Percentiles rank a stretch among this genome's conserved stretches.
Conservation (phyloP, 257 asterid species). For the Anisodus acutangulus region DNA sequence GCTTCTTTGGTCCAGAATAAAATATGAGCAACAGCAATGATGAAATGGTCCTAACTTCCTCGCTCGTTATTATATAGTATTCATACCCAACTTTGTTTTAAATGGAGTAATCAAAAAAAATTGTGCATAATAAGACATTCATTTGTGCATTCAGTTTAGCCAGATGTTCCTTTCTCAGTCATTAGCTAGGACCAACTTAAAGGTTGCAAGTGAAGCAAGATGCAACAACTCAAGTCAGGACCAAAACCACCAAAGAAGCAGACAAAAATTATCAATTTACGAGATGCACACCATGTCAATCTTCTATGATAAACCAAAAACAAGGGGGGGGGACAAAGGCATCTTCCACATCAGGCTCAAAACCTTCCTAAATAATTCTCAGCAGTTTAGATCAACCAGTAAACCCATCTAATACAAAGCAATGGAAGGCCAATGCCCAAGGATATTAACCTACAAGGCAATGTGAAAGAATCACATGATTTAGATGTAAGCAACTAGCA, state of each 20-base stretch:
- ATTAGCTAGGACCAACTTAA: constrained; percentile 24
- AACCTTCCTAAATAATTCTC: not conserved
- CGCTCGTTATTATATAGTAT: not conserved
- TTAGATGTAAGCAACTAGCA: not conserved
- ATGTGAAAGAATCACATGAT: not conserved
- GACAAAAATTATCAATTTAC: not conserved
- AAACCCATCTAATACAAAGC: constrained; percentile 21
- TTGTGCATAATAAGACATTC: not conserved
- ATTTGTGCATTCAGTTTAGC: constrained; percentile 1
- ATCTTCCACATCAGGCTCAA: not conserved
- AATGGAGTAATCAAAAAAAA: constrained; percentile 3
- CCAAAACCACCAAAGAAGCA: not conserved
- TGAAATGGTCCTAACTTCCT: constrained; percentile 10
- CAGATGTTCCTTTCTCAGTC: not conserved
- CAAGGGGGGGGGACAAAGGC: not conserved
- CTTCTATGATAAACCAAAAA: not conserved
- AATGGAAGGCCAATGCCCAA: not conserved
- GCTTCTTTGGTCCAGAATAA: constrained; percentile 7
- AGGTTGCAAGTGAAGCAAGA: not conserved
- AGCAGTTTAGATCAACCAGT: not conserved
- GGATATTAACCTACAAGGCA: constrained; percentile 14
- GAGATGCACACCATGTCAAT: constrained; percentile 10
- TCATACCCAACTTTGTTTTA: not conserved
- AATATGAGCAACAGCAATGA: not conserved
- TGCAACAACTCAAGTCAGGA: constrained; percentile 14